phyloP scores from a whole-genome alignment of 2,329 filamentous ascomycete genomes.

The Rachicladosporium sp. region DNA sequence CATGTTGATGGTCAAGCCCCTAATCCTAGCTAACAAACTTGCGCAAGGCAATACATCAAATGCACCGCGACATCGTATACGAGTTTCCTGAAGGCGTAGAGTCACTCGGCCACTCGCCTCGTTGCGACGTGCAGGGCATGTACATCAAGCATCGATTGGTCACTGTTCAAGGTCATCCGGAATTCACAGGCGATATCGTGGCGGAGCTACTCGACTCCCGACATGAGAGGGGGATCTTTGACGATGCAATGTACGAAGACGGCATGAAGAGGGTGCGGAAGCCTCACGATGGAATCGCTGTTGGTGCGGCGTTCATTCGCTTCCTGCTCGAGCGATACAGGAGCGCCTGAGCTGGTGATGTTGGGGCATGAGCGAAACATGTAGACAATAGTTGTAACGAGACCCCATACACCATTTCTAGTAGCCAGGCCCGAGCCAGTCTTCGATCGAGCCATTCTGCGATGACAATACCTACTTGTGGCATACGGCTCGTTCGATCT shows the following conservation, averaged over 20 bases:
- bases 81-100: slow-evolving; percentile 50
- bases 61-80: slow-evolving; percentile 70
- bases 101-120: slow-evolving; percentile 50
- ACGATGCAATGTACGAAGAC: slow-evolving; percentile 55
- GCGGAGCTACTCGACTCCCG: slow-evolving; percentile 54
- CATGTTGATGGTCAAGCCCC: neutral
- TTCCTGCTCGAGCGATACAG: slow-evolving; percentile 52
- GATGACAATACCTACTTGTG: too few relatives aligned
- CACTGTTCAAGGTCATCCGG: slow-evolving; percentile 76
- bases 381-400: too few relatives aligned
- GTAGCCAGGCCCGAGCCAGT: too few relatives aligned
- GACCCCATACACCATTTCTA: too few relatives aligned
- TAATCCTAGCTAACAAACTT: slow-evolving; percentile 2
- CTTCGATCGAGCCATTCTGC: too few relatives aligned
- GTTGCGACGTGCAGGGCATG: slow-evolving; percentile 70
- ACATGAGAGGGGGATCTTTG: slow-evolving; percentile 55
- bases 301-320: slow-evolving; percentile 61
- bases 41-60: slow-evolving; percentile 59
- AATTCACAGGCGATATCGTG: slow-evolving; percentile 64
- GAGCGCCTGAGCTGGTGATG: too few relatives aligned
- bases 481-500: too few relatives aligned
- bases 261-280: slow-evolving; percentile 53
- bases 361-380: too few relatives aligned
- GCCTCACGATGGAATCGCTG: slow-evolving; percentile 66
- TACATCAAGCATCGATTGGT: slow-evolving; percentile 55